Evolutionary conservation across 2,329 filamentous ascomycete species (phyloP).

Genomic region (Fusarium sp.): DNA sequence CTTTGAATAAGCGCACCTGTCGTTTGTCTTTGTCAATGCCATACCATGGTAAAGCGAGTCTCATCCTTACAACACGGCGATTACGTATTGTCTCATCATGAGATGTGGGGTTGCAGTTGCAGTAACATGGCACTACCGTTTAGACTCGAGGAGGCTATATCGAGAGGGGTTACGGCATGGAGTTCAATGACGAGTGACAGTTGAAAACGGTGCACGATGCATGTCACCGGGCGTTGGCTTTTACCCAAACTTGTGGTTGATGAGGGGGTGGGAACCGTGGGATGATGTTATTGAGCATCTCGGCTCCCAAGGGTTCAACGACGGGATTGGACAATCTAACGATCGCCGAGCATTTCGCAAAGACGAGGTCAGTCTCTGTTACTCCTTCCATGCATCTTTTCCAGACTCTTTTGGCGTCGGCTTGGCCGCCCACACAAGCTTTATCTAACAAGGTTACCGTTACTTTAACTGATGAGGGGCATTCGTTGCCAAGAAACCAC

Average conservation of each 20-base stretch:
- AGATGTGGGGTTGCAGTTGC: conserved; percentile 6
- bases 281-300: conserved; percentile 35
- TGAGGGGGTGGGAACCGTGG: conserved; percentile 15
- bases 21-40: conserved; percentile 1
- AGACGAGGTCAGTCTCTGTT: conserved; percentile 8
- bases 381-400: conserved; percentile 33
- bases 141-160: conserved; percentile 23
- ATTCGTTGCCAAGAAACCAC: conserved; percentile 19
- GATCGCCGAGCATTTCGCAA: conserved; percentile 10
- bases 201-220: conserved; percentile 17
- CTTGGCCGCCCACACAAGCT: conserved; percentile 35
- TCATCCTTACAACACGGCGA: not conserved
- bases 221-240: conserved; percentile 31
- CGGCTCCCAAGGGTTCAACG: not conserved
- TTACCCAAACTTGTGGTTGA: conserved; percentile 30
- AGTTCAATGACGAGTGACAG: conserved; percentile 32
- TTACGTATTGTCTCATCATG: conserved; percentile 22
- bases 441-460: conserved; percentile 34
- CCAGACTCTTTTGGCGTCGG: conserved; percentile 29
- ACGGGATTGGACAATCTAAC: conserved; percentile 31
- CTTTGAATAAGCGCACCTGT: conserved; percentile 34
- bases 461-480: conserved; percentile 23
- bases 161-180: conserved; percentile 4
- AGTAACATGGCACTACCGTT: conserved; percentile 16
- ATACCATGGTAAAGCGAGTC: not conserved